phyloP scores from a whole-genome alignment of 768 basidiomycete genomes.

The Cystofilobasidium capitatum region DNA sequence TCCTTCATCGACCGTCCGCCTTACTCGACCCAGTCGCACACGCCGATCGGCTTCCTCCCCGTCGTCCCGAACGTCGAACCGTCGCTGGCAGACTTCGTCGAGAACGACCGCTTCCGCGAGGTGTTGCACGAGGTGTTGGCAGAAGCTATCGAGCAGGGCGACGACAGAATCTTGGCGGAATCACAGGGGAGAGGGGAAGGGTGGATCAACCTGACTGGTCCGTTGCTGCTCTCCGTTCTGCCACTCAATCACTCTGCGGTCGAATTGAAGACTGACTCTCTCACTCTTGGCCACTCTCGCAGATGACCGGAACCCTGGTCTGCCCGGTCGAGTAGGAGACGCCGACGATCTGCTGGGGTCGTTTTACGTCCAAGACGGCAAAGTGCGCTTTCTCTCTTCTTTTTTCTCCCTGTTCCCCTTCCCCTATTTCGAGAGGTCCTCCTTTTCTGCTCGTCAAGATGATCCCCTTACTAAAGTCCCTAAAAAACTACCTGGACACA shows the following conservation, averaged over 20 bases:
- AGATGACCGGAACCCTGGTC: conserved; percentile 24
- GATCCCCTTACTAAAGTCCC: neutral
- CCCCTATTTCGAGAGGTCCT: neutral
- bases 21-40: neutral
- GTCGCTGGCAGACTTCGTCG: neutral
- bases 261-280: too few species aligned
- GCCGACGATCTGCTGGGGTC: conserved; percentile 19
- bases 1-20: conserved; percentile 16
- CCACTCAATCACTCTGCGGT: neutral
- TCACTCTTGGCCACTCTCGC: neutral
- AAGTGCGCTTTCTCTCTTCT: neutral
- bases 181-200: conserved; percentile 19
- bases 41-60: conserved; percentile 18
- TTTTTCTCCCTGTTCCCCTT: neutral
- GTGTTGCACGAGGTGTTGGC: conserved; percentile 7
- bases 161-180: conserved; percentile 17
- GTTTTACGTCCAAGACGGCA: conserved; percentile 9
- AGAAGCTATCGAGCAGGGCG: conserved; percentile 11
- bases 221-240: neutral
- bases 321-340: conserved; percentile 15
- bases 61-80: neutral
- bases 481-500: neutral
- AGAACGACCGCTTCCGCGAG: conserved; percentile 12
- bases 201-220: conserved; percentile 18
- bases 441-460: neutral